Base-by-base conservation (phyloP, 805 yeast species). In the Candida verbasci region DNA sequence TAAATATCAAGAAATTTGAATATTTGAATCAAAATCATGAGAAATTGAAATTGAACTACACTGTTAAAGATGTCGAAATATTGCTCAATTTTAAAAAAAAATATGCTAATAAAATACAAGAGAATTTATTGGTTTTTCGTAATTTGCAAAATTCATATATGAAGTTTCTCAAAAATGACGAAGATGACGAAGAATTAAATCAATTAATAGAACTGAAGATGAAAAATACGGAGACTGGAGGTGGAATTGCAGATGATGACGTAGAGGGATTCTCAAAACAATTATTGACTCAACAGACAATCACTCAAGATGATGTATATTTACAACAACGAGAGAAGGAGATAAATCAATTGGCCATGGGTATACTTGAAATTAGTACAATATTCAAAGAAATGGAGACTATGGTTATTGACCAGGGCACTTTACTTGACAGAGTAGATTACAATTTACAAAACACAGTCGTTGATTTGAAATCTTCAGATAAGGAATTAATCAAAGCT, bases 361-460 rank as follows among this genome's bases (percentile, higher is more conserved):
- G 97, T 35, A 95, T 93, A 30, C 65, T 91, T 27, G 99, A 93
- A 55, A 86, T 93, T 1, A 84, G 94, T 21, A 86, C 91, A 1
- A 91, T 93, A 30, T 93, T 93, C 66, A 83, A 84, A 55, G 97
- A 93, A 52, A 76, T 93, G 75, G 97, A 94, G 52, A 77, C 80
- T 25, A 70, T 93, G 72, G 86, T 93, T 29, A 83, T 93, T 38
- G 97, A 93, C 52, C 98, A 93, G 60, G 98, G 98, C 1, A 86
- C 96, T 0, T 73, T 93, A 29, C 69, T 93, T 41, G 98, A 93
- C 60, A 68, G 97, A 47, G 91, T 93, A 39, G 98, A 91, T 59
- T 93, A 91, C 57, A 93, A 93, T 54, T 63, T 93, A 41, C 83
- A 82, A 42, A 80, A 79, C 41, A 82, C 95, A n/a, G 82, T 77